A percentile compares a stretch with the other conserved stretches of the same genome.
These are phyloP conservation scores for Phialocephala subalpina DNA, from an alignment of 2,329 filamentous ascomycete genomes.

Conservation along the genomic window DNA sequence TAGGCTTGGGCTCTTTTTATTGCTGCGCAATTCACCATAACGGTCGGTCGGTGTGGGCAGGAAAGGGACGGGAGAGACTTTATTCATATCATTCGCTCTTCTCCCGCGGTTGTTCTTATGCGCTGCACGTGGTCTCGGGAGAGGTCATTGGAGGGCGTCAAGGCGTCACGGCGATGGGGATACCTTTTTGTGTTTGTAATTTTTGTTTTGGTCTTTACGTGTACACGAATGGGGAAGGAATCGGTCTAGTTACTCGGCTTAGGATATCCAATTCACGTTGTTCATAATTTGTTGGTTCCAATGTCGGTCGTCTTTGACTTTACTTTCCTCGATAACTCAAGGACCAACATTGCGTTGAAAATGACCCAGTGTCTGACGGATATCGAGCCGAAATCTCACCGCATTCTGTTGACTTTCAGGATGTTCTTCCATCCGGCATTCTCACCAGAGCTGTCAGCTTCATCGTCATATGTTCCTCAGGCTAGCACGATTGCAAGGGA, in stretches of 20 bases:
- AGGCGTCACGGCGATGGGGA: constrained; percentile 37
- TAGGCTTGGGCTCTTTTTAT: constrained; percentile 22
- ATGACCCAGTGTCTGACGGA: no score
- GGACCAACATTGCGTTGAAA: no score
- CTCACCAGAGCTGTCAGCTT: no score
- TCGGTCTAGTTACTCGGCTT: constrained; percentile 13
- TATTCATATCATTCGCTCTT: constrained; percentile 35
- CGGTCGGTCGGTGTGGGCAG: not conserved
- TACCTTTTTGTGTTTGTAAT: constrained; percentile 33
- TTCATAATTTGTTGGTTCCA: constrained; percentile 5
- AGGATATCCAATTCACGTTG: constrained; percentile 24
- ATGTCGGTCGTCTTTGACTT: not conserved
- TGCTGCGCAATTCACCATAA: constrained; percentile 18
- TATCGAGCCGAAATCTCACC: no score
- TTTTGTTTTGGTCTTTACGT: constrained; percentile 14
- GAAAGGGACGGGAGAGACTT: constrained; percentile 13
- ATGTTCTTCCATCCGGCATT: no score
- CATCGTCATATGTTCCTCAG: no score
- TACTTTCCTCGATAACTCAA: not conserved
- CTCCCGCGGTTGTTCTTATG: constrained; percentile 36
- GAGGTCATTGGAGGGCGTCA: constrained; percentile 39
- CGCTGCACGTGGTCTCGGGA: constrained; percentile 40
- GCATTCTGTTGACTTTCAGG: no score
- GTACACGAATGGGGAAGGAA: constrained; percentile 7
- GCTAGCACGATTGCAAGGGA: no score